These are phyloP conservation scores for Termitomyces bulborhizus DNA, from an alignment of 768 basidiomycete species.

Conservation along the genomic window DNA sequence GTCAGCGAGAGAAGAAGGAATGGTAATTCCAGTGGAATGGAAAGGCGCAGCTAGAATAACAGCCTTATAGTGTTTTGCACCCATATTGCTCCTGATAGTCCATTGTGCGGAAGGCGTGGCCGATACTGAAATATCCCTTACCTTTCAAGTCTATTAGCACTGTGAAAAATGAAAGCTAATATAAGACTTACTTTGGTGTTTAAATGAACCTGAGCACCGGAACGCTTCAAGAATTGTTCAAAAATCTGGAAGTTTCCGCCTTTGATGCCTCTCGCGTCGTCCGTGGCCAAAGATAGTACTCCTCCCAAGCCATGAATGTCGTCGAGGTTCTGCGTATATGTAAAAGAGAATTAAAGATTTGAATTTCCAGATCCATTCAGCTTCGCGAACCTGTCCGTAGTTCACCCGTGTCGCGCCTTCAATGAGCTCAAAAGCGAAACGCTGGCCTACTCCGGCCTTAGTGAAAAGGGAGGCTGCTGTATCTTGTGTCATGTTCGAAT, in stretches of 20 bases:
- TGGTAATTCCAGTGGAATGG: conserved; percentile 55
- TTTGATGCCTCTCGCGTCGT: conserved; percentile 55
- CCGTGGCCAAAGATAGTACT: conserved; percentile 63
- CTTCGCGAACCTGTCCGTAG: conserved; percentile 59
- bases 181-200: conserved; percentile 53
- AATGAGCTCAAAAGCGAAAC: conserved; percentile 67
- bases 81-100: conserved; percentile 43
- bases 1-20: conserved; percentile 41
- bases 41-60: conserved; percentile 87
- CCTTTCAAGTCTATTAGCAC: conserved; percentile 27
- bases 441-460: conserved; percentile 44
- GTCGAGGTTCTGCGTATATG: conserved; percentile 45
- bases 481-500: conserved; percentile 40
- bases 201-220: conserved; percentile 63
- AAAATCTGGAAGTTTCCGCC: conserved; percentile 88
- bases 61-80: conserved; percentile 52
- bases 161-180: background rate
- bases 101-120: conserved; percentile 40
- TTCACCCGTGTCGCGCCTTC: conserved; percentile 81
- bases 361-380: background rate
- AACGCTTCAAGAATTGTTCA: conserved; percentile 67
- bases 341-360: background rate
- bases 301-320: conserved; percentile 76
- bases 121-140: conserved; percentile 42
- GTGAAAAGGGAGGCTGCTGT: conserved; percentile 54